Evolutionary conservation across 1,284 basidiomycete genomes (phyloP).

Genomic region (Cryptococcus sp.): DNA sequence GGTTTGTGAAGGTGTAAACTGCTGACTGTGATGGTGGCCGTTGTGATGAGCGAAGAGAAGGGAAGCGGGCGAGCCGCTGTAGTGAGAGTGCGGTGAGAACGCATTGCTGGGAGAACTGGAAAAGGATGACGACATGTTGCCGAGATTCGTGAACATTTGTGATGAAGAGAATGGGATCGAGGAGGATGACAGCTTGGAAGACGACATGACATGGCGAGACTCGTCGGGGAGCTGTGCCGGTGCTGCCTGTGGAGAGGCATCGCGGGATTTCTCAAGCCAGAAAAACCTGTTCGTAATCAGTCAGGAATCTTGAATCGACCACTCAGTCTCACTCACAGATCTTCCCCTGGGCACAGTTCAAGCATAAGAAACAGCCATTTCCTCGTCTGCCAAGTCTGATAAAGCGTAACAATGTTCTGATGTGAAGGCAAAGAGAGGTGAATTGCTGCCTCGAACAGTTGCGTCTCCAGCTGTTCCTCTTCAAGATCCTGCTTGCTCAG

Average conservation of each 20-base stretch:
- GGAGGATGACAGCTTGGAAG: slow-evolving; percentile 51
- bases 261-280: slow-evolving; percentile 91
- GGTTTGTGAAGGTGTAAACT: slow-evolving; percentile 58
- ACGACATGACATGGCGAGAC: slow-evolving; percentile 40
- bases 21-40: slow-evolving; percentile 21
- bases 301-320: not conserved
- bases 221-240: slow-evolving; percentile 55
- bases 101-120: slow-evolving; percentile 36
- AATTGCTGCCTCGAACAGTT: slow-evolving; percentile 90
- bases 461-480: slow-evolving; percentile 78
- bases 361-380: slow-evolving; percentile 78
- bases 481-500: slow-evolving; percentile 89
- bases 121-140: slow-evolving; percentile 36
- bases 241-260: slow-evolving; percentile 67
- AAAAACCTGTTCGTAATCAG: slow-evolving; percentile 64
- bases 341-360: slow-evolving; percentile 95
- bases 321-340: slow-evolving; percentile 54
- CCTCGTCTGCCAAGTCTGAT: slow-evolving; percentile 80
- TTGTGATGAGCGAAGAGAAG: slow-evolving; percentile 49
- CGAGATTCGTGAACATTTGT: slow-evolving; percentile 43
- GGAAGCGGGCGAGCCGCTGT: slow-evolving; percentile 41
- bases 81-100: slow-evolving; percentile 30
- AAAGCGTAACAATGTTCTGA: slow-evolving; percentile 91
- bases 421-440: slow-evolving; percentile 91
- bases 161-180: slow-evolving; percentile 52